Conservation (phyloP, 2,329 filamentous ascomycete species). For the Fusarium pseudoanthophilum region DNA sequence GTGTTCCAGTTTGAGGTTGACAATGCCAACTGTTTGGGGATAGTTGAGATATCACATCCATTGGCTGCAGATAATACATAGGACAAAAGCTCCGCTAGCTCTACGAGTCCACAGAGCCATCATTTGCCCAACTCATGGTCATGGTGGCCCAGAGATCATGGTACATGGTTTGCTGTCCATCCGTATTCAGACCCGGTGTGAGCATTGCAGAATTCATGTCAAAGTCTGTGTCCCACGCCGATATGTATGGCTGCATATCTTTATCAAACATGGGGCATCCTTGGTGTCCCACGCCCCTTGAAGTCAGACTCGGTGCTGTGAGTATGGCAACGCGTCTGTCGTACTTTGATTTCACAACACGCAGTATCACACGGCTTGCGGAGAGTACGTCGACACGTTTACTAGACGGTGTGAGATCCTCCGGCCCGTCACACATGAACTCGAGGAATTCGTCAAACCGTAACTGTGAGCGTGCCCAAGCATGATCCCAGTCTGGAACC, state of each 20-base stretch:
- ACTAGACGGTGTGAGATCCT: conserved; percentile 37
- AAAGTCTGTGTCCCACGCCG: conserved; percentile 57
- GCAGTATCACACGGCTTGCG: conserved; percentile 59
- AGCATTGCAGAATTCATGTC: conserved; percentile 24
- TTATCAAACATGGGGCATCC: conserved; percentile 65
- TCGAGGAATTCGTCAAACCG: conserved; percentile 54
- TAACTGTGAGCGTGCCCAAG: conserved; percentile 53
- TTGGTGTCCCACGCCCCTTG: conserved; percentile 11
- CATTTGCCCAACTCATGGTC: conserved; percentile 57
- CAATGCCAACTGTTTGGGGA: neutral
- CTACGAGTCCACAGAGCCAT: conserved; percentile 9
- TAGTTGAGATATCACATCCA: neutral
- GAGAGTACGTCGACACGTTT: conserved; percentile 55
- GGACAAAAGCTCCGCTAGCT: neutral
- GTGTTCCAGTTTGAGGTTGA: neutral
- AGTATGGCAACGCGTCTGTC: conserved; percentile 52
- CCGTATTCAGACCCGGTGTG: neutral
- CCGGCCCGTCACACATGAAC: conserved; percentile 46
- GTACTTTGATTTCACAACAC: conserved; percentile 59
- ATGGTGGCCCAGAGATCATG: conserved; percentile 62
- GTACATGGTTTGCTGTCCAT: conserved; percentile 45
- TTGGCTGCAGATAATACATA: neutral
- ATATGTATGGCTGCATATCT: conserved; percentile 58
- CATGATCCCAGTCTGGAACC: conserved; percentile 51
- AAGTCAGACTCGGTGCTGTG: neutral